Percentiles rank a stretch among this genome's conserved stretches.
Conservation (phyloP, 164 flowering plant species). For the Nymphaea thermarum region DNA sequence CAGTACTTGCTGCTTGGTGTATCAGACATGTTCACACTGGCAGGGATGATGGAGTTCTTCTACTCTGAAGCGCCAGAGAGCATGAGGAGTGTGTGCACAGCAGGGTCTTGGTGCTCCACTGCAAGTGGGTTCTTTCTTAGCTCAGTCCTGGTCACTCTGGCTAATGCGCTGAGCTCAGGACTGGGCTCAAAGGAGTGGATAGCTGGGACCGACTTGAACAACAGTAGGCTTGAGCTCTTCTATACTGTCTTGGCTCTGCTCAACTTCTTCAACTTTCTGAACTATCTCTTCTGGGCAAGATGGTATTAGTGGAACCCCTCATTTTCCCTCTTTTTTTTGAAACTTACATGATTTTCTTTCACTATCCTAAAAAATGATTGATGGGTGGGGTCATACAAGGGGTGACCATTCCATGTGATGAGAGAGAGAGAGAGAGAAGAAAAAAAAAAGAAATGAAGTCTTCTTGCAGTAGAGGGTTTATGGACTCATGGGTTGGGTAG, state of each 20-base stretch:
- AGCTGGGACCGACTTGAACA: conserved; percentile 39
- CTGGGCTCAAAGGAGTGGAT: conserved; percentile 31
- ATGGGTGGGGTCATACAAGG: no score
- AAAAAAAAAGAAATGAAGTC: no score
- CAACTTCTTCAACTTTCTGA: conserved; percentile 29
- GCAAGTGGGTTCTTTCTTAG: conserved; percentile 43
- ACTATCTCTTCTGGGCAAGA: conserved; percentile 30
- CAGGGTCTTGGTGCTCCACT: conserved; percentile 40
- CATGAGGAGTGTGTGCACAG: conserved; percentile 32
- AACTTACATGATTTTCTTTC: no score
- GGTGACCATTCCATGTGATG: no score
- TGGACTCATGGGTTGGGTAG: no score
- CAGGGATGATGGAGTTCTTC: conserved; percentile 44
- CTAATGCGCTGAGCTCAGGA: conserved; percentile 24
- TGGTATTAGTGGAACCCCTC: conserved; percentile 20
- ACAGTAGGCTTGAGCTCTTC: conserved; percentile 42
- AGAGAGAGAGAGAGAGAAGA: no score
- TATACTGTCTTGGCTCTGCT: conserved; percentile 35
- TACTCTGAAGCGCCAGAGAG: conserved; percentile 40
- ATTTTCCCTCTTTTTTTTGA: no score
- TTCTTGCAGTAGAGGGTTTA: no score
- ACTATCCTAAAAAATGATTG: no score
- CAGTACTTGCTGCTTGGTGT: conserved; percentile 51
- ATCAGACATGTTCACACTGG: conserved; percentile 46
- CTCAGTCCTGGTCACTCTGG: conserved; percentile 31